phyloP scores from a whole-genome alignment of 1,284 basidiomycete genomes.

The Marasmius sp. region DNA sequence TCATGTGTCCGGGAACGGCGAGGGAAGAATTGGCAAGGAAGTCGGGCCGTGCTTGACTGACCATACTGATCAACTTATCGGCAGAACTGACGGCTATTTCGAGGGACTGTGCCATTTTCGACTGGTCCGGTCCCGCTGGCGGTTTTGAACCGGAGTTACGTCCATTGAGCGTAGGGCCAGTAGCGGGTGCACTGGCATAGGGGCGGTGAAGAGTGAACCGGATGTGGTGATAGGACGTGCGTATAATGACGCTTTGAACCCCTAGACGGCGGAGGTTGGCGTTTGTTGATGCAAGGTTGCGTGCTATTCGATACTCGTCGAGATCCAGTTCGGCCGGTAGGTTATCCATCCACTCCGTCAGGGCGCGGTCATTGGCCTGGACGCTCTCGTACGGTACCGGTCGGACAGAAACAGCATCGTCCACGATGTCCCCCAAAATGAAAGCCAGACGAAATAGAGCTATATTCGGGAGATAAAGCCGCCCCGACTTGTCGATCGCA shows the following conservation, averaged over 20 bases:
- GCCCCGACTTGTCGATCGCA: slow-evolving; percentile 55
- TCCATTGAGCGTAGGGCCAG: slow-evolving; percentile 19
- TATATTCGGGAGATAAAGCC: slow-evolving; percentile 69
- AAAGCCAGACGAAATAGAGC: slow-evolving; percentile 74
- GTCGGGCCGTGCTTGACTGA: slow-evolving; percentile 68
- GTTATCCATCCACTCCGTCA: slow-evolving; percentile 70
- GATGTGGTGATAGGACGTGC: slow-evolving; percentile 74
- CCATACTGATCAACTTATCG: slow-evolving; percentile 72
- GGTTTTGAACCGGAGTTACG: slow-evolving; percentile 9
- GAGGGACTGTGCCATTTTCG: slow-evolving; percentile 56
- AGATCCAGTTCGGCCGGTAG: slow-evolving; percentile 71
- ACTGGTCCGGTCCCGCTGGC: slow-evolving; percentile 35
- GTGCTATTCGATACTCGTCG: slow-evolving; percentile 70
- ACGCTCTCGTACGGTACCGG: slow-evolving; percentile 72
- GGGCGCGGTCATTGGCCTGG: slow-evolving; percentile 64
- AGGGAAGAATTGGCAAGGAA: slow-evolving; percentile 66
- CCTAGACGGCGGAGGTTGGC: slow-evolving; percentile 58
- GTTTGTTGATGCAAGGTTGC: slow-evolving; percentile 61
- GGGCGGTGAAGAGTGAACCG: slow-evolving; percentile 81
- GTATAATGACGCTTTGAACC: slow-evolving; percentile 76
- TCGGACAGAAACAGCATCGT: slow-evolving; percentile 74
- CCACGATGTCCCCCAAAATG: slow-evolving; percentile 78
- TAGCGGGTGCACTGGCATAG: slow-evolving; percentile 49
- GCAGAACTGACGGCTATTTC: slow-evolving; percentile 73
- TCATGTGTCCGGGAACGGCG: slow-evolving; percentile 76